Conservation (phyloP, 2,329 filamentous ascomycete genomes). For the Colletotrichum sp. region DNA sequence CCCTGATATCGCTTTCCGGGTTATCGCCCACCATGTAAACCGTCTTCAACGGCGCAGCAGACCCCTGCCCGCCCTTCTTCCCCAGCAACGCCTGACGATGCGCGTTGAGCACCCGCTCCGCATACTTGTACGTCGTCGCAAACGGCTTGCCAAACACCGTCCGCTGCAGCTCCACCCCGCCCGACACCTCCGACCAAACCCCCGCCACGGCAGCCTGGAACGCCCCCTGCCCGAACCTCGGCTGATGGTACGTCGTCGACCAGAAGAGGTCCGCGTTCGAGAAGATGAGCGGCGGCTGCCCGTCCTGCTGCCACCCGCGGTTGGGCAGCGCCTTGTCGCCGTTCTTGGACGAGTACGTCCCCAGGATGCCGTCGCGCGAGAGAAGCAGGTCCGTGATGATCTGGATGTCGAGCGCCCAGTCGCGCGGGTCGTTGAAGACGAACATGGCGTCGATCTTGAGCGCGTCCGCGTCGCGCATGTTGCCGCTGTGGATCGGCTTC, state of each 20-base stretch:
- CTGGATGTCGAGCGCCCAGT: slow-evolving; percentile 92
- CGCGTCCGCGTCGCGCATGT: slow-evolving; percentile 41
- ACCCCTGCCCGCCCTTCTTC: slow-evolving; percentile 8
- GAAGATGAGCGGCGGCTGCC: slow-evolving; percentile 83
- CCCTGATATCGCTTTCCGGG: slow-evolving; percentile 86
- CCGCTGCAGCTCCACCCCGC: slow-evolving; percentile 63
- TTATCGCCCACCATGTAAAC: slow-evolving; percentile 98
- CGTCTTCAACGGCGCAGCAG: slow-evolving; percentile 57
- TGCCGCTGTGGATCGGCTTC: slow-evolving; percentile 45
- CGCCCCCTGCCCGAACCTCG: slow-evolving; percentile 88
- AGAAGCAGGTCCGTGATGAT: slow-evolving; percentile 84
- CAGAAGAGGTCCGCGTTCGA: slow-evolving; percentile 91
- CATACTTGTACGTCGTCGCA: slow-evolving; percentile 79
- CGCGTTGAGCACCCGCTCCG: slow-evolving; percentile 72
- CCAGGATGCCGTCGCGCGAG: slow-evolving; percentile 78
- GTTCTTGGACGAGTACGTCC: slow-evolving; percentile 79
- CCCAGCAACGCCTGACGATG: slow-evolving; percentile 58
- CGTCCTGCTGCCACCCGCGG: slow-evolving; percentile 80
- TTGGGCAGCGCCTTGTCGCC: slow-evolving; percentile 68
- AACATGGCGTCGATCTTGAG: slow-evolving; percentile 89
- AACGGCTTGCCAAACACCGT: slow-evolving; percentile 85
- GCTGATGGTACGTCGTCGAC: slow-evolving; percentile 83
- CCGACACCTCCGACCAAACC: slow-evolving; percentile 77
- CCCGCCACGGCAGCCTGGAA: slow-evolving; percentile 85
- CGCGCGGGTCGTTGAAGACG: slow-evolving; percentile 93